These are phyloP conservation scores for Tolypocladium ovalisporum DNA, from an alignment of 2,329 filamentous ascomycete genomes.

Conservation along the genomic window DNA sequence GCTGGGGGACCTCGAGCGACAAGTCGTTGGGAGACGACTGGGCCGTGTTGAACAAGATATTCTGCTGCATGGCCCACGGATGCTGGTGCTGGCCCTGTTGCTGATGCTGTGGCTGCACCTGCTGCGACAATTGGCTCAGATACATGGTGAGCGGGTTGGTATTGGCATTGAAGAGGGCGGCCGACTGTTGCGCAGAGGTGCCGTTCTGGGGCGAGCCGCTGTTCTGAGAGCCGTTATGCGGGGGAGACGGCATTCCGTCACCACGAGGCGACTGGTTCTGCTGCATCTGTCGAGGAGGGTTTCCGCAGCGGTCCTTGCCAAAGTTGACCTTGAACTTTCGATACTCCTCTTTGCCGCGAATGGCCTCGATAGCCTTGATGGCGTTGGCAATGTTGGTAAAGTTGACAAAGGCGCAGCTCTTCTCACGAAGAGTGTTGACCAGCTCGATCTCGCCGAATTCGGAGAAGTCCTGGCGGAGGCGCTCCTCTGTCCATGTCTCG, in stretches of 20 bases:
- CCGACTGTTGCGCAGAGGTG: conserved; percentile 51
- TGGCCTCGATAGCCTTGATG: conserved; percentile 97
- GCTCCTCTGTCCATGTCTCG: conserved; percentile 94
- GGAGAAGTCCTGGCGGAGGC: conserved; percentile 89
- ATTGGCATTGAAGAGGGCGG: conserved; percentile 66
- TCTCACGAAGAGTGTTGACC: conserved; percentile 92
- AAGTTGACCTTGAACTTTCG: conserved; percentile 99
- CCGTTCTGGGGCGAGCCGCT: conserved; percentile 44
- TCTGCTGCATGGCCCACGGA: conserved; percentile 64
- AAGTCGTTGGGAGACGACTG: conserved; percentile 48
- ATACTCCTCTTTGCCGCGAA: conserved; percentile 92
- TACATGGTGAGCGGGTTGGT: conserved; percentile 93
- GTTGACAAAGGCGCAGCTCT: conserved; percentile 99
- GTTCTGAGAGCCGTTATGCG: conserved; percentile 49
- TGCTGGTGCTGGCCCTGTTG: conserved; percentile 67
- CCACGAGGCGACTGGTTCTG: conserved; percentile 56
- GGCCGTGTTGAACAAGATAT: conserved; percentile 67
- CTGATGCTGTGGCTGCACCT: conserved; percentile 63
- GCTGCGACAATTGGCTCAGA: conserved; percentile 68
- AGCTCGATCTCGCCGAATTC: conserved; percentile 97
- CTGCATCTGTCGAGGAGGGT: conserved; percentile 80
- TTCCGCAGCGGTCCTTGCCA: conserved; percentile 95
- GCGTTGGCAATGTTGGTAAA: conserved; percentile 99
- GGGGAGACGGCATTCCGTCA: conserved; percentile 47
- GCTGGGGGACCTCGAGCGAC: conserved; percentile 46